Percentiles rank a stretch among this genome's conserved stretches.
These are phyloP conservation scores for Apiotrichum porosum DNA, from an alignment of 1,284 basidiomycete genomes.

Conservation along the genomic window DNA sequence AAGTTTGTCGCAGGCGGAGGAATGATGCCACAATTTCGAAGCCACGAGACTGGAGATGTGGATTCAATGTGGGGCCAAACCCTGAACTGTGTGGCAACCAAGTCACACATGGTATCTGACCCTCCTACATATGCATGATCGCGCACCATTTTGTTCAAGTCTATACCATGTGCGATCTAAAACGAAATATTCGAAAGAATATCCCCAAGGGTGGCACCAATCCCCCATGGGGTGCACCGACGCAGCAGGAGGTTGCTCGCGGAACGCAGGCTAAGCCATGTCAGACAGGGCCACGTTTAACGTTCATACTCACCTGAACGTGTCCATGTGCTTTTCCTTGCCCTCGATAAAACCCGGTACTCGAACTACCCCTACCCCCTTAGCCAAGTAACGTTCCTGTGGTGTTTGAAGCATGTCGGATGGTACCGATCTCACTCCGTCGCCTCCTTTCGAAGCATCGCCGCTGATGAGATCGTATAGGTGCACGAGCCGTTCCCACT, in stretches of 20 bases:
- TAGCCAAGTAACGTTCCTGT: slow-evolving; percentile 1
- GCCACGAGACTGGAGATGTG: too few species aligned
- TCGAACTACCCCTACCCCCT: neutral
- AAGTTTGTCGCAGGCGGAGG: too few species aligned
- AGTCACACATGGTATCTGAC: neutral
- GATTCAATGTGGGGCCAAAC: too few species aligned
- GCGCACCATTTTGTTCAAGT: neutral
- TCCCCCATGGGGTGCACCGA: slow-evolving; percentile 9
- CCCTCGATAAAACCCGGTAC: slow-evolving; percentile 5
- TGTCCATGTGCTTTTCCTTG: slow-evolving; percentile 5
- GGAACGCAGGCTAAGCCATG: slow-evolving; percentile 6
- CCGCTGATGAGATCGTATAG: neutral
- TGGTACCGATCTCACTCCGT: too few species aligned
- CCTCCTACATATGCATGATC: neutral
- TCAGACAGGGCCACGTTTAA: neutral
- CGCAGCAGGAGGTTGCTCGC: slow-evolving; percentile 7
- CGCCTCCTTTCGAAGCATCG: too few species aligned
- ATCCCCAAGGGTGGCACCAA: slow-evolving; percentile 7
- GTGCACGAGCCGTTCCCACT: slow-evolving; percentile 1
- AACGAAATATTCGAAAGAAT: slow-evolving; percentile 6
- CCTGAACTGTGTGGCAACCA: too few species aligned
- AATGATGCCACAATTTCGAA: too few species aligned
- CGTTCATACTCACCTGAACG: slow-evolving; percentile 3
- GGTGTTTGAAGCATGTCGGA: neutral
- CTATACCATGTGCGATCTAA: neutral